Base-by-base conservation (phyloP, 1,284 basidiomycete species). In the Filobasidium uniguttulatum region DNA sequence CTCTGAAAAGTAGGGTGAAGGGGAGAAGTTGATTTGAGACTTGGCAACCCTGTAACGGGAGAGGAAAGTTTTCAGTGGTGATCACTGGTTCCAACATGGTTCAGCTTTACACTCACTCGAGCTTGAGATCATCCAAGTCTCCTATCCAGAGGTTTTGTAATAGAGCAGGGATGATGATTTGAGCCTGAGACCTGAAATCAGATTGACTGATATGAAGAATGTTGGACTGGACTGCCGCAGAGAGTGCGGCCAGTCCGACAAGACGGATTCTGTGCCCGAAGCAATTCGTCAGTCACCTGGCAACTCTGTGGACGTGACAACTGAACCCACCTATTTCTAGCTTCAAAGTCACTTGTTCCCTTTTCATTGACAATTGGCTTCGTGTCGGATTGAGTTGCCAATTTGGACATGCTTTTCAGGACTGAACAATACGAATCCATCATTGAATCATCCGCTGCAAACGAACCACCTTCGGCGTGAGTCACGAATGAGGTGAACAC, bases 401-500 rank as follows among this genome's bases (percentile, higher is more conserved):
- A 73, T 9, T 66, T 61, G 5, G 84, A 74, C 62, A 96, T 88
- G 52, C 75, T 77, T 5, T 68, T 69, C 34, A 96, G 72, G 25
- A 82, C 76, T 3, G 74, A 72, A 40, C 86, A 69, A 65, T 94
- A 94, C 48, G 80, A 75, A 22, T 73, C 73, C 0, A 85, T 85
- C 52, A 85, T 70, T 29, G 64, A 66, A 57, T 78, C 77, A 62
- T 91, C 87, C 25, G 83, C 77, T 40, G 84, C 84, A 55, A 89
- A 80, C 33, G 82, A 71, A 48, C 80, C 77, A 0, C 88, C 86
- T 58, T 90, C 83, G 7, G 89, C 86, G 60, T 82, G 93, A 5
- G 87, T 90, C n/a, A 86, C 83, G 78, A 89, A 89, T 0, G 88
- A 83, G 12, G 82, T 84, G 61, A 97, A 91, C 54, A 88, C 77